Conservation (phyloP, 1,139 yeast species). For the Pichia sp. region DNA sequence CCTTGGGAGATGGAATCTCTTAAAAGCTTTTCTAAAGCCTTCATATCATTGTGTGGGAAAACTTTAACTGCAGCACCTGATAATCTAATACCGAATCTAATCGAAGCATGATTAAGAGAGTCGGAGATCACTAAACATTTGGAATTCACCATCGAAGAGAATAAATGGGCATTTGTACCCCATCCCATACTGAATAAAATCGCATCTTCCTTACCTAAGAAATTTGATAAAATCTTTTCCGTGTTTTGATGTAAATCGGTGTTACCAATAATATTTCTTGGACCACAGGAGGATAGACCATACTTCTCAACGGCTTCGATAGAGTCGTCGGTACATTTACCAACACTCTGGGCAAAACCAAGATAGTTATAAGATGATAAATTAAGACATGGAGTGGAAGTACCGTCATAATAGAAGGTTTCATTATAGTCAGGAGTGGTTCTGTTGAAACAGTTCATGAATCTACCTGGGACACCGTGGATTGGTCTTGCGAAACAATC, state of each 20-base stretch:
- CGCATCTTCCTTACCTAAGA: conserved; percentile 90
- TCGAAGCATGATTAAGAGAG: conserved; percentile 93
- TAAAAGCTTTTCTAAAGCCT: conserved; percentile 69
- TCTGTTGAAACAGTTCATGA: conserved; percentile 77
- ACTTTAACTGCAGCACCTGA: conserved; percentile 94
- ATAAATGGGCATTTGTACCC: conserved; percentile 92
- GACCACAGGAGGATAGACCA: conserved; percentile 79
- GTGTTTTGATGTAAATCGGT: conserved; percentile 72
- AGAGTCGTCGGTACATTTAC: conserved; percentile 84
- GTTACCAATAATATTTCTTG: conserved; percentile 75
- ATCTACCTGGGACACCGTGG: conserved; percentile 96
- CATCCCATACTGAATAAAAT: conserved; percentile 91
- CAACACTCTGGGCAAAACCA: conserved; percentile 96
- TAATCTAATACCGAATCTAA: conserved; percentile 90
- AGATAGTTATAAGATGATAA: conserved; percentile 89
- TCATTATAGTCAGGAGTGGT: conserved; percentile 58
- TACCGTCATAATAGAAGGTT: conserved; percentile 69
- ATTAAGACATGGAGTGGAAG: conserved; percentile 74
- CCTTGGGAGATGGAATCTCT: conserved; percentile 94
- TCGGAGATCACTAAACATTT: conserved; percentile 91
- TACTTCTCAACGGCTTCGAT: conserved; percentile 58
- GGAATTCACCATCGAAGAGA: conserved; percentile 79
- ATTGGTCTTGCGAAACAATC: conserved; percentile 97
- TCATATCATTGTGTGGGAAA: conserved; percentile 91
- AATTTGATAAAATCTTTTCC: conserved; percentile 76